Percentiles rank a stretch among this genome's conserved stretches.
Conservation (phyloP, 1,284 basidiomycete species). For the Somion occarium region DNA sequence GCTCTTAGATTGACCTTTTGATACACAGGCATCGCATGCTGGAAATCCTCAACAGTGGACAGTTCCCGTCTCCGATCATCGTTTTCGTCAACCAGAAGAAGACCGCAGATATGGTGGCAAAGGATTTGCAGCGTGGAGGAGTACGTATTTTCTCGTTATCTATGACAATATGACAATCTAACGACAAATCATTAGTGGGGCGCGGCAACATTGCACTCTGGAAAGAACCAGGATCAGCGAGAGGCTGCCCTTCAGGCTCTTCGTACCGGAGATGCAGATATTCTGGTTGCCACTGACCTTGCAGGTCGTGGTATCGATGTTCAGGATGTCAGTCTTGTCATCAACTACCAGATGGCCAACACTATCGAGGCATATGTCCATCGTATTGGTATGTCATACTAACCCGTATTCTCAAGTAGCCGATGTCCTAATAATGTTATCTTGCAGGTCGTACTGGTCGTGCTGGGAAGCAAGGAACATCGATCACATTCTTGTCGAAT, state of each 20-base stretch:
- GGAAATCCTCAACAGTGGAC: constrained; percentile 85
- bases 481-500: constrained; percentile 95
- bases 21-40: constrained; percentile 67
- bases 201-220: constrained; percentile 89
- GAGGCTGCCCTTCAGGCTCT: constrained; percentile 88
- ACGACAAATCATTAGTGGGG: constrained; percentile 56
- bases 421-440: not conserved
- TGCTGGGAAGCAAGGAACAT: constrained; percentile 89
- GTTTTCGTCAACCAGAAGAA: constrained; percentile 99
- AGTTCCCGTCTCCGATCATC: constrained; percentile 89
- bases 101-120: constrained; percentile 94
- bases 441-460: constrained; percentile 86
- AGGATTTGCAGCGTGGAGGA: constrained; percentile 83
- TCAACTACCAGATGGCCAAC: constrained; percentile 97
- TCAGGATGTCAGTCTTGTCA: constrained; percentile 90
- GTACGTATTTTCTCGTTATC: constrained; percentile 47
- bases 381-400: constrained; percentile 73
- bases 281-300: constrained; percentile 95
- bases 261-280: constrained; percentile 78
- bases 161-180: no score
- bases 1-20: not conserved
- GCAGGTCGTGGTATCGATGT: constrained; percentile 99
- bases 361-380: constrained; percentile 97
- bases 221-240: constrained; percentile 96
- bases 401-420: not conserved